These are phyloP conservation scores for Ogataea thermomethanolica DNA, from an alignment of 805 yeast genomes.

Conservation along the genomic window DNA sequence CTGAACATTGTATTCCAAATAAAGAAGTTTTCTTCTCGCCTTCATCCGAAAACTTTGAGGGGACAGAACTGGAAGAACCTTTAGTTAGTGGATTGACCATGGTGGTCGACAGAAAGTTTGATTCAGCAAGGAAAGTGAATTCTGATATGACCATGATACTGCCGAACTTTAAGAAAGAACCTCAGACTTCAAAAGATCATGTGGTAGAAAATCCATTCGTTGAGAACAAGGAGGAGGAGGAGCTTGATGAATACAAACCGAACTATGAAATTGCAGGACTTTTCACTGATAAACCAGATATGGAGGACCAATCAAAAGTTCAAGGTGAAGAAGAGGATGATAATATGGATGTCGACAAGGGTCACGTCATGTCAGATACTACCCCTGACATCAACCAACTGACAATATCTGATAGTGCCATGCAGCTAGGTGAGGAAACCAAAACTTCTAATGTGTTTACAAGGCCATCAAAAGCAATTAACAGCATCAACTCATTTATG, in stretches of 20 bases:
- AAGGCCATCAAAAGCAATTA: constrained; percentile 11
- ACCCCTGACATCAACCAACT: constrained; percentile 21
- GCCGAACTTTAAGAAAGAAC: constrained; percentile 25
- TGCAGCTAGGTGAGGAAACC: constrained; percentile 1
- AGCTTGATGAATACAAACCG: constrained; percentile 4
- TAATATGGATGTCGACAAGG: constrained; percentile 16
- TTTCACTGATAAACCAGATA: constrained; percentile 7
- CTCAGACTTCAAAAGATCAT: neutral
- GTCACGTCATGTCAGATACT: constrained; percentile 17
- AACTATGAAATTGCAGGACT: constrained; percentile 13
- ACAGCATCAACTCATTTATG: constrained; percentile 11
- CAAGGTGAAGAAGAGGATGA: constrained; percentile 4
- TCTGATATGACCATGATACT: constrained; percentile 39
- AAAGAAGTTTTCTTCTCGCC: constrained; percentile 3
- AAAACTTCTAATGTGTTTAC: constrained; percentile 4
- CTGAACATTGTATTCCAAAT: neutral
- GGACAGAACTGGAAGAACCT: constrained; percentile 15
- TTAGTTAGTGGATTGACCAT: constrained; percentile 30
- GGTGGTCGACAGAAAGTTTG: constrained; percentile 23
- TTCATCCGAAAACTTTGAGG: constrained; percentile 5
- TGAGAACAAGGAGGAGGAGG: constrained; percentile 2
- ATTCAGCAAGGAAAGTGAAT: constrained; percentile 10
- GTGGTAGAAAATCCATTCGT: constrained; percentile 16
- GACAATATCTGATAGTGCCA: constrained; percentile 14
- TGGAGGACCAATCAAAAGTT: neutral